A percentile compares a stretch with the other conserved stretches of the same genome.
Conservation (phyloP, 768 basidiomycete species). For the Hemileccinum impolitum region DNA sequence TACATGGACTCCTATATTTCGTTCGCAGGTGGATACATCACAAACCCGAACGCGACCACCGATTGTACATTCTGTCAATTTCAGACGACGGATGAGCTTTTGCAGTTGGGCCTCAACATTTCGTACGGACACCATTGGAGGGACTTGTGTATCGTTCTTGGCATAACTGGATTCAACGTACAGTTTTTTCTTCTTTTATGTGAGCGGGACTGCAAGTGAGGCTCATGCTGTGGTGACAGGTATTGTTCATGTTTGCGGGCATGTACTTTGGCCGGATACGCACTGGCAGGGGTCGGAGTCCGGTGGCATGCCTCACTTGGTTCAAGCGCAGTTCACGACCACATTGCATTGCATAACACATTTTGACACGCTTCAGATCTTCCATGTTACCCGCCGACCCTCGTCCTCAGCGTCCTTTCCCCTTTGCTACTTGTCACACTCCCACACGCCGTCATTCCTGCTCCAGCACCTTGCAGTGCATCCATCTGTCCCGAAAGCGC, state of each 20-base stretch:
- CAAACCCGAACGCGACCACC: slow-evolving; percentile 50
- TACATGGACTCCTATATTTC: slow-evolving; percentile 53
- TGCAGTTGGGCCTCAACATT: slow-evolving; percentile 13
- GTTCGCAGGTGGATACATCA: slow-evolving; percentile 52
- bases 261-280: slow-evolving; percentile 33
- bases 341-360: too few relatives aligned
- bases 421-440: too few relatives aligned
- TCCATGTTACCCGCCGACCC: too few relatives aligned
- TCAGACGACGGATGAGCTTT: slow-evolving; percentile 46
- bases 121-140: slow-evolving; percentile 9
- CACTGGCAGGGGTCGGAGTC: slow-evolving; percentile 8
- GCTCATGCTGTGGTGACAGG: slow-evolving; percentile 16
- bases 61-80: slow-evolving; percentile 56
- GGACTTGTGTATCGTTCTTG: slow-evolving; percentile 7
- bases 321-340: too few relatives aligned
- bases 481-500: too few relatives aligned
- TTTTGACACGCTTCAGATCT: too few relatives aligned
- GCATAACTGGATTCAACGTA: slow-evolving; percentile 41
- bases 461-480: too few relatives aligned
- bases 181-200: background rate
- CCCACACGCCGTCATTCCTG: too few relatives aligned
- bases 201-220: background rate
- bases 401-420: too few relatives aligned
- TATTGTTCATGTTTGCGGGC: slow-evolving; percentile 25
- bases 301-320: background rate